These are phyloP conservation scores for Kazachstania viticola DNA, from an alignment of 805 yeast species.

Conservation along the genomic window DNA sequence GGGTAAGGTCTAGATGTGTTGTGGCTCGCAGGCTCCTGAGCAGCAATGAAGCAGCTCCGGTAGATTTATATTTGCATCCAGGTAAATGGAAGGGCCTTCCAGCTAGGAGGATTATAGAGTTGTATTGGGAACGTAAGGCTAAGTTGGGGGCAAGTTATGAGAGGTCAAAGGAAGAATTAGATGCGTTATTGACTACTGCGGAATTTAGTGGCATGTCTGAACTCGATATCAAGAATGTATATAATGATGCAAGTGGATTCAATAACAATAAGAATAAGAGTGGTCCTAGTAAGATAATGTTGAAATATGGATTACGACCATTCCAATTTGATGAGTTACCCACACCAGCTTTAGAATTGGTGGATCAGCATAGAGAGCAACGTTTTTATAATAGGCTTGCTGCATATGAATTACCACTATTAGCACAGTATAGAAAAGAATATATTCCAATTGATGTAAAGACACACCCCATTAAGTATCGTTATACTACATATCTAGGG, in stretches of 20 bases:
- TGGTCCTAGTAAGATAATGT: no score
- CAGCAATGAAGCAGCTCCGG: neutral
- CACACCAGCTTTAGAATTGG: constrained; percentile 56
- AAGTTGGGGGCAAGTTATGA: constrained; percentile 41
- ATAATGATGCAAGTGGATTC: constrained; percentile 10
- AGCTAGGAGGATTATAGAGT: constrained; percentile 46
- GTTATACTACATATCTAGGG: constrained; percentile 63
- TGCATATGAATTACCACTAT: constrained; percentile 84
- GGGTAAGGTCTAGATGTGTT: no score
- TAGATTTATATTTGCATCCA: constrained; percentile 44
- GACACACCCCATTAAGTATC: constrained; percentile 48
- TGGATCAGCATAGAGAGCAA: constrained; percentile 60
- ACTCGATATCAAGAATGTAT: constrained; percentile 26
- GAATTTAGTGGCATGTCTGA: constrained; percentile 31
- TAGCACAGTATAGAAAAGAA: constrained; percentile 62
- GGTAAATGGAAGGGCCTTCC: constrained; percentile 62
- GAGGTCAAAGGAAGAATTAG: constrained; percentile 40
- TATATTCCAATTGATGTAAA: constrained; percentile 39
- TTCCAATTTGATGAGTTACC: constrained; percentile 57
- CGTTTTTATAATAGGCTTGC: constrained; percentile 72
- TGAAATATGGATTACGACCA: constrained; percentile 15
- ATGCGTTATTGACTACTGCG: constrained; percentile 42
- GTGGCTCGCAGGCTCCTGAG: no score
- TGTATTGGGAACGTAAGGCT: constrained; percentile 48
- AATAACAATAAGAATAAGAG: neutral